Base-by-base conservation (phyloP, 1,284 basidiomycete species). In the Golubevia pallescens region DNA sequence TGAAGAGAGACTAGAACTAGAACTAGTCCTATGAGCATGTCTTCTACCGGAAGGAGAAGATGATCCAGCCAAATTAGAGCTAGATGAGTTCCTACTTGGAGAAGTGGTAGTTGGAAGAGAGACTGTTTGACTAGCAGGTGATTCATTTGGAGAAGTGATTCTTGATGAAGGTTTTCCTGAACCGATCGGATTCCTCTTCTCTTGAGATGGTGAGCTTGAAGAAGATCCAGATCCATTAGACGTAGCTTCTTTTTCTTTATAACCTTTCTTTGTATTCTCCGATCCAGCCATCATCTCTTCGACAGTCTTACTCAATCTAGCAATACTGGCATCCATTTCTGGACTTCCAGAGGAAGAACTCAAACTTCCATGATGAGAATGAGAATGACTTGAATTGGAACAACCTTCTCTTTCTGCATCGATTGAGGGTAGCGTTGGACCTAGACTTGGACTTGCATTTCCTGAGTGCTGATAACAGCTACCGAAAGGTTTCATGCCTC, bases 281-380 rank as follows among this genome's bases (percentile, higher is more conserved):
- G 54, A 55, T n/a, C 67, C 55, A 28, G 56, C 38, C 70, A 74
- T 73, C 57, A 78, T 67, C 67, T 78, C 76, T 61, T 76, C 71
- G 70, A 80, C 70, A 5, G 78, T 80, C 14, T 66, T 68, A 57
- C 69, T 74, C 19, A 80, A 66, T 23, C 76, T 61, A 7, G 70
- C 78, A 21, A 80, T 75, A 62, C 76, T 78, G 59, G 68, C 69
- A 61, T 77, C 69, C 76, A 80, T 80, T 53, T 76, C 74, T n/a
- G 70, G 71, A 14, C 71, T 69, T 14, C 42, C 42, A 48, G 42
- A 48, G 16, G 42, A 13, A 48, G 42, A 48, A 13, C 42, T 16
- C 10, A 48, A 48, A 16, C 42, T 48, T 10, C 42, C 42, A 16
- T 10, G 16, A 48, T 48, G 42, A 48, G 42, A 48, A 48, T 48